Evolutionary conservation across 2,329 filamentous ascomycete species (phyloP).

Genomic region (Trichoderma afroharzianum): DNA sequence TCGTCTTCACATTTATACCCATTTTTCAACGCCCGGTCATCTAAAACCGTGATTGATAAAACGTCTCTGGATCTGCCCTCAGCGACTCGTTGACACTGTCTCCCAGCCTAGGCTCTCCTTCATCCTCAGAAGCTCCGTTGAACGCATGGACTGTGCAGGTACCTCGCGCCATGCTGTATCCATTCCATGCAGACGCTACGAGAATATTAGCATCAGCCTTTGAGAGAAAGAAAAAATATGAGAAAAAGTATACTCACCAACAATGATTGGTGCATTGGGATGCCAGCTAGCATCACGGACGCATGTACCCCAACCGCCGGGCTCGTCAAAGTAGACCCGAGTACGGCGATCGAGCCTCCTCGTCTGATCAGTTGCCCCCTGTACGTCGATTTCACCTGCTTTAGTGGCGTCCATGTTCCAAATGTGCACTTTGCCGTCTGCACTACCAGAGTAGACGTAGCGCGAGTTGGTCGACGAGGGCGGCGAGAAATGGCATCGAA

Average conservation of each 20-base stretch:
- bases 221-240: too few species aligned
- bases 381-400: conserved; percentile 74
- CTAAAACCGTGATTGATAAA: not conserved
- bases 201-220: not conserved
- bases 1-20: not conserved
- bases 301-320: conserved; percentile 66
- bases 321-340: conserved; percentile 55
- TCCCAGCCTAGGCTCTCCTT: conserved; percentile 59
- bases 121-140: conserved; percentile 62
- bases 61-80: conserved; percentile 34
- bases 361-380: conserved; percentile 61
- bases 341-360: conserved; percentile 53
- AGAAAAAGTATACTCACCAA: conserved; percentile 43
- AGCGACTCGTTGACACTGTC: conserved; percentile 59
- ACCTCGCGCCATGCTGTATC: conserved; percentile 66
- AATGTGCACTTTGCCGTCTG: conserved; percentile 84
- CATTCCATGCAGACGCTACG: conserved; percentile 77
- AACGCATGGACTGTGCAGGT: conserved; percentile 77
- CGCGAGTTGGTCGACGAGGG: conserved; percentile 79
- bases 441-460: conserved; percentile 90
- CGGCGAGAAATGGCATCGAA: conserved; percentile 93
- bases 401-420: conserved; percentile 91
- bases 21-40: not conserved
- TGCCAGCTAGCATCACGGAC: conserved; percentile 91
- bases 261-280: conserved; percentile 76